Evolutionary conservation across 23 red algal species (phyloP).

Genomic region (Gracilaria vermiculophylla): DNA sequence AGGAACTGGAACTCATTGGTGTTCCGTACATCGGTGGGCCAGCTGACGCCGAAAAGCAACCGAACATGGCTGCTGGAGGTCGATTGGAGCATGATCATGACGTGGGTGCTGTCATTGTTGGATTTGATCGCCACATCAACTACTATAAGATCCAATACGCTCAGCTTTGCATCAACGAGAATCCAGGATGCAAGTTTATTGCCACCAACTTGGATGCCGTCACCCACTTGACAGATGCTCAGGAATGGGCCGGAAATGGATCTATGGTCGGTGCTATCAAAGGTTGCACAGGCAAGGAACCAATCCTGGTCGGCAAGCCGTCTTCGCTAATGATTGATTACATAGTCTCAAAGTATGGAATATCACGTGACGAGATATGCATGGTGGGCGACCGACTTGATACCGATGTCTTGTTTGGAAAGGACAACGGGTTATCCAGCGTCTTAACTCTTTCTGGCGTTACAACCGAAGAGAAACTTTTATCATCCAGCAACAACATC

Average conservation of each 20-base stretch:
- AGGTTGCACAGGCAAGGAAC: constrained; percentile 92
- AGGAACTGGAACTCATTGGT: constrained; percentile 87
- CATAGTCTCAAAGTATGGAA: constrained; percentile 85
- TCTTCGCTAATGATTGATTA: constrained; percentile 94
- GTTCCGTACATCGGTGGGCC: constrained; percentile 91
- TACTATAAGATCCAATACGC: constrained; percentile 99
- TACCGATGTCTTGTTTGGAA: constrained; percentile 98
- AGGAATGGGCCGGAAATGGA: constrained; percentile 99
- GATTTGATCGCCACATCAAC: constrained; percentile 98
- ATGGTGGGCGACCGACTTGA: constrained; percentile 99
- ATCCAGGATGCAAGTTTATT: constrained; percentile 88
- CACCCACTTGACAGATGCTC: constrained; percentile 97
- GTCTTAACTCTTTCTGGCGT: constrained; percentile 89
- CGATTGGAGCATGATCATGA: constrained; percentile 86
- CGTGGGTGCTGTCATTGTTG: constrained; percentile 98
- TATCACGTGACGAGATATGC: constrained; percentile 85
- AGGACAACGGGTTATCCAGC: constrained; percentile 86
- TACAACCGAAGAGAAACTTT: constrained; percentile 82
- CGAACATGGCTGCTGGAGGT: constrained; percentile 82
- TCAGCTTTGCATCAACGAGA: constrained; percentile 95
- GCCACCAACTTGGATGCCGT: constrained; percentile 97
- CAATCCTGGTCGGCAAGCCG: constrained; percentile 98
- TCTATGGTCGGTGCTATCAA: constrained; percentile 99
- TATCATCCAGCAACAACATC: constrained; percentile 48
- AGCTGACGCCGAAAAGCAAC: constrained; percentile 81